Conservation (phyloP, 2,329 filamentous ascomycete genomes). For the Fusarium nisikadoi region DNA sequence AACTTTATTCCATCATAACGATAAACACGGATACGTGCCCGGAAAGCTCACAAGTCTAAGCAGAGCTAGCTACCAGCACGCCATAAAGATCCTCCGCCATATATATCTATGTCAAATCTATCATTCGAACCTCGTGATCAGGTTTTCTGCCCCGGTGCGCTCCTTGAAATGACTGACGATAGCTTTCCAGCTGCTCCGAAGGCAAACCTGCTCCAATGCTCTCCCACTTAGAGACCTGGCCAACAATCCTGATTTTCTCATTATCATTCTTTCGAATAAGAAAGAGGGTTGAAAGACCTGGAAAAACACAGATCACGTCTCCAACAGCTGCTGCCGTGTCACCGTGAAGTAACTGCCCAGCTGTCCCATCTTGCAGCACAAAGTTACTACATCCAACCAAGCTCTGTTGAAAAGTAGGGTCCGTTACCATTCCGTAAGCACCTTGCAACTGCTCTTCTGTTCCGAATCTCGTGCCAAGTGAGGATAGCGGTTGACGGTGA, state of each 20-base stretch:
- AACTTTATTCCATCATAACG: no score
- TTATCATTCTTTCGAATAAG: rapidly evolving
- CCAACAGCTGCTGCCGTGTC: background rate
- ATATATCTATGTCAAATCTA: background rate
- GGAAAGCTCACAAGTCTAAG: no score
- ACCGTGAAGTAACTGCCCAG: background rate
- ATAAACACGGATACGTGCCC: no score
- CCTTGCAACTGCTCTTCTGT: background rate
- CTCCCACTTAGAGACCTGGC: background rate
- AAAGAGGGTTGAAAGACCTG: background rate
- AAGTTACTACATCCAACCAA: conserved; percentile 4
- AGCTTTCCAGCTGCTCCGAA: rapidly evolving
- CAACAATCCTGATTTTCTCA: rapidly evolving
- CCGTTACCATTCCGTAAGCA: background rate
- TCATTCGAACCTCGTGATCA: rapidly evolving
- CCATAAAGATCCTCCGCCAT: no score
- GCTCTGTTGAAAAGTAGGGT: background rate
- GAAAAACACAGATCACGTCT: conserved; percentile 6
- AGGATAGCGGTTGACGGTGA: background rate
- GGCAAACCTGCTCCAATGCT: background rate
- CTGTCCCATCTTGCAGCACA: conserved; percentile 2
- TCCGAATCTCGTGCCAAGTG: background rate
- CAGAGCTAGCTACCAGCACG: no score
- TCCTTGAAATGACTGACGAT: background rate
- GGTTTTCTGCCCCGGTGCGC: background rate